Percentiles rank a stretch among this genome's conserved stretches.
Evolutionary conservation across 108 stramenopile species (phyloP).

Genomic region (Cyclotella kingstonii): DNA sequence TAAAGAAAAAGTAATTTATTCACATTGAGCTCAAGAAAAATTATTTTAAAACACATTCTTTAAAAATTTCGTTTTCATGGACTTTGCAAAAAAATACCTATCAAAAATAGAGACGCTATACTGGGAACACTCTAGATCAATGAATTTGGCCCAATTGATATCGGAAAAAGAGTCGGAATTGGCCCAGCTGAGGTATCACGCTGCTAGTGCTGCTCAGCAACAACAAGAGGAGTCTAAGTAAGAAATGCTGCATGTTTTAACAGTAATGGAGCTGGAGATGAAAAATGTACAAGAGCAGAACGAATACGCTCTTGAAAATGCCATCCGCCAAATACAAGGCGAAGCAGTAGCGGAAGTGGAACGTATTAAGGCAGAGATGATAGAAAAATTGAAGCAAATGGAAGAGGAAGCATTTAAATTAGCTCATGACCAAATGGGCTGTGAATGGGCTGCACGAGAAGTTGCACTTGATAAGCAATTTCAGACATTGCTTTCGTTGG

Average conservation of each 20-base stretch:
- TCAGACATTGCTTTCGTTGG: not conserved
- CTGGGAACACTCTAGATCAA: too few species aligned
- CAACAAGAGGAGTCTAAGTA: constrained; percentile 17
- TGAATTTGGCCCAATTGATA: not conserved
- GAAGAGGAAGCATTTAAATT: constrained; percentile 17
- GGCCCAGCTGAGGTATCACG: constrained; percentile 9
- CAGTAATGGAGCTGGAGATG: constrained; percentile 15
- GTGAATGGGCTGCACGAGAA: constrained; percentile 7
- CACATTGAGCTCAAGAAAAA: too few species aligned
- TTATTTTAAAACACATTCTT: not conserved
- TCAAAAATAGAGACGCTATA: too few species aligned
- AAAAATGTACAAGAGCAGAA: constrained; percentile 9
- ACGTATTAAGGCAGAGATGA: constrained; percentile 8
- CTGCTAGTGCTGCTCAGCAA: constrained; percentile 11
- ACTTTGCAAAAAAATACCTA: not conserved
- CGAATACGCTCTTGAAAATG: constrained; percentile 1
- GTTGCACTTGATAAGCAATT: constrained; percentile 8
- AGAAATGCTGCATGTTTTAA: constrained; percentile 12
- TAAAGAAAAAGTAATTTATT: too few species aligned
- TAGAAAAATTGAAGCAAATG: not conserved
- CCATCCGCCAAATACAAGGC: constrained; percentile 7
- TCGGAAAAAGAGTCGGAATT: constrained; percentile 5
- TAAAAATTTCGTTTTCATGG: not conserved
- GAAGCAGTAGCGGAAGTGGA: constrained; percentile 14
- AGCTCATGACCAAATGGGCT: constrained; percentile 10